phyloP scores from a whole-genome alignment of 148 eudicot genomes.

The Dianthus caryophyllus region DNA sequence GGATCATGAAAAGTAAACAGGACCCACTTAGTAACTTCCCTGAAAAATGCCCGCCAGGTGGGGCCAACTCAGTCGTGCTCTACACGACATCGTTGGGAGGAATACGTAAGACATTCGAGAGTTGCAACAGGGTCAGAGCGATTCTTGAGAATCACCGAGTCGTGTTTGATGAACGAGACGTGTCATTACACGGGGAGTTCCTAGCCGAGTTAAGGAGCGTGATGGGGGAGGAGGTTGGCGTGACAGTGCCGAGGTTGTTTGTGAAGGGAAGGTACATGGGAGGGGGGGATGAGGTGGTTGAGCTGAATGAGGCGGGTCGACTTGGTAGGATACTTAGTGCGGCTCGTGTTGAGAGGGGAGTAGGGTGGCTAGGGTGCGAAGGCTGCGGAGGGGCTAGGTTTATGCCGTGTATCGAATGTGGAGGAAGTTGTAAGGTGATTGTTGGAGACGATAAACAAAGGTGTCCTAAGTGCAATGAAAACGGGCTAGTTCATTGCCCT shows the following conservation, averaged over 20 bases:
- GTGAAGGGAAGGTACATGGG: constrained; percentile 81
- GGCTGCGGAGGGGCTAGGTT: constrained; percentile 96
- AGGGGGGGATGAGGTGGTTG: constrained; percentile 79
- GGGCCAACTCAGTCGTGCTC: constrained; percentile 52
- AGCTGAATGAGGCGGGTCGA: constrained; percentile 67
- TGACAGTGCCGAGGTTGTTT: constrained; percentile 68
- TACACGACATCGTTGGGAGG: constrained; percentile 93
- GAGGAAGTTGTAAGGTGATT: constrained; percentile 77
- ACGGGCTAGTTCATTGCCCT: constrained; percentile 86
- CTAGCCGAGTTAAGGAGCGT: constrained; percentile 51
- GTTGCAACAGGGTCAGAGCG: constrained; percentile 60
- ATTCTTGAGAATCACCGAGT: constrained; percentile 64
- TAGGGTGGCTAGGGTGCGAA: constrained; percentile 65
- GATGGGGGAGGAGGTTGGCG: constrained; percentile 33
- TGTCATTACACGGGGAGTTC: constrained; percentile 66
- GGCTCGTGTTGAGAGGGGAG: constrained; percentile 72
- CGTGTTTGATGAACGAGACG: constrained; percentile 84
- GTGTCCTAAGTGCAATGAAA: constrained; percentile 80
- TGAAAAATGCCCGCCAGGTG: constrained; percentile 76
- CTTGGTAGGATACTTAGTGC: constrained; percentile 60
- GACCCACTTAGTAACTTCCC: constrained; percentile 65
- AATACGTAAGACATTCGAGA: constrained; percentile 74
- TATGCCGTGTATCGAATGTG: constrained; percentile 81
- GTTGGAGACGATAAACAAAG: constrained; percentile 52
- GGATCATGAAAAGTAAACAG: constrained; percentile 35